Conservation (phyloP, 768 basidiomycete genomes). For the Leccinum disarticulatum region DNA sequence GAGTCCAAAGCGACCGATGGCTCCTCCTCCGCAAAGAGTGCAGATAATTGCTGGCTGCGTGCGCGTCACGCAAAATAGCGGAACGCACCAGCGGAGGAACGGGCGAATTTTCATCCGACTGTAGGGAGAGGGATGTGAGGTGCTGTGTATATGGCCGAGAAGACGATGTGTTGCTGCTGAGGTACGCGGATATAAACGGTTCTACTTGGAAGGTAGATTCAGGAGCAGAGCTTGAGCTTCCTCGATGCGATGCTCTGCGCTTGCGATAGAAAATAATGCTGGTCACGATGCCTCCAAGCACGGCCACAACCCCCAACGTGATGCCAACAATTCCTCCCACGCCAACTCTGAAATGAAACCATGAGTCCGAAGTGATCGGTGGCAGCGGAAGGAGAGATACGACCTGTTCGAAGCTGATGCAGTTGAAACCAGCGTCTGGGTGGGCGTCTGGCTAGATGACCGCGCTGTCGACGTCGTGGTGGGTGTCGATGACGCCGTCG, state of each 20-base stretch:
- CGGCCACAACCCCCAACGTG: constrained; percentile 9
- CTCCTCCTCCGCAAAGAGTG: neutral
- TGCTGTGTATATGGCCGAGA: neutral
- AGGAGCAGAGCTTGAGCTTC: no score
- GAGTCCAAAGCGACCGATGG: neutral
- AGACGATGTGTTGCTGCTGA: neutral
- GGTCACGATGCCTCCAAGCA: neutral
- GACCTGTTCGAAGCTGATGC: constrained; percentile 11
- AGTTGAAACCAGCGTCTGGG: neutral
- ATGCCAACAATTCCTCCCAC: constrained; percentile 10
- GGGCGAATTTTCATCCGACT: neutral
- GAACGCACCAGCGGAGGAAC: neutral
- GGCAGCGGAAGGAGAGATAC: neutral
- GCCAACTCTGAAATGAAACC: constrained; percentile 8
- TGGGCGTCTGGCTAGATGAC: constrained; percentile 1
- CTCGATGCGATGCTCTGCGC: neutral
- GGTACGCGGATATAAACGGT: constrained; percentile 7
- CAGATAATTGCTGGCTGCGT: neutral
- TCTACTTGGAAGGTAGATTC: neutral
- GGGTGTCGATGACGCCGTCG: constrained; percentile 5
- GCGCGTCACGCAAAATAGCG: constrained; percentile 15
- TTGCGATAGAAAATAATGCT: constrained; percentile 10
- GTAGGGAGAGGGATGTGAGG: neutral
- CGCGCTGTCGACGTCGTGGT: constrained; percentile 1
- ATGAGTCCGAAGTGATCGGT: constrained; percentile 5